Conservation (phyloP, 148 eudicot species). For the Arctostaphylos glauca region DNA sequence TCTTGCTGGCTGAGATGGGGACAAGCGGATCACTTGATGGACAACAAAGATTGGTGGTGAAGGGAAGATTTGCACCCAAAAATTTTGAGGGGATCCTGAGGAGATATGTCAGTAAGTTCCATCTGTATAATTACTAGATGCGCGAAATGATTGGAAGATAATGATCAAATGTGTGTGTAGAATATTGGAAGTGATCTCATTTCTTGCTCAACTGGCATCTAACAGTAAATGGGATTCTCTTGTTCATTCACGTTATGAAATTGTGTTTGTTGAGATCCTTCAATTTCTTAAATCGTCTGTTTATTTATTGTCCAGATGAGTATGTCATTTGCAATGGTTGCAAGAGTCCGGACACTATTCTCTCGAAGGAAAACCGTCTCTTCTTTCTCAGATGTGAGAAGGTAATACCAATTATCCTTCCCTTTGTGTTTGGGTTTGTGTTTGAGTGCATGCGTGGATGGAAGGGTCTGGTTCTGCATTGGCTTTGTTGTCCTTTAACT, state of each 20-base stretch:
- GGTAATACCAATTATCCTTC: constrained; percentile 37
- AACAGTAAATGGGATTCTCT: not conserved
- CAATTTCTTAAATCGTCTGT: not conserved
- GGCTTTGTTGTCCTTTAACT: not conserved
- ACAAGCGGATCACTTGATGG: constrained; percentile 98
- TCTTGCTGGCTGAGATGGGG: constrained; percentile 96
- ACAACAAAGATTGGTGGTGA: constrained; percentile 79
- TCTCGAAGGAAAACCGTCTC: constrained; percentile 86
- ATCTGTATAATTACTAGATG: not conserved
- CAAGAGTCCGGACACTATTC: constrained; percentile 95
- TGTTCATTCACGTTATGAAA: not conserved
- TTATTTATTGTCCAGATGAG: constrained; percentile 50
- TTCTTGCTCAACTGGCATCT: constrained; percentile 2
- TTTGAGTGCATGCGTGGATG: not conserved
- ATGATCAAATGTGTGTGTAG: not conserved
- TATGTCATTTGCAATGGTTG: constrained; percentile 98
- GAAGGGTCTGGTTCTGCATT: not conserved
- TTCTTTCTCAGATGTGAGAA: constrained; percentile 95
- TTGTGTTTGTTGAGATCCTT: not conserved
- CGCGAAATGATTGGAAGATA: not conserved
- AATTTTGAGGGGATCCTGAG: constrained; percentile 88
- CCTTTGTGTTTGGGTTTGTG: not conserved
- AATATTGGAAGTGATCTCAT: not conserved
- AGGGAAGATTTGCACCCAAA: constrained; percentile 95
- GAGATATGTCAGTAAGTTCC: constrained; percentile 87